These are phyloP conservation scores for Cyberlindnera saturnus DNA, from an alignment of 805 yeast species.

Conservation along the genomic window DNA sequence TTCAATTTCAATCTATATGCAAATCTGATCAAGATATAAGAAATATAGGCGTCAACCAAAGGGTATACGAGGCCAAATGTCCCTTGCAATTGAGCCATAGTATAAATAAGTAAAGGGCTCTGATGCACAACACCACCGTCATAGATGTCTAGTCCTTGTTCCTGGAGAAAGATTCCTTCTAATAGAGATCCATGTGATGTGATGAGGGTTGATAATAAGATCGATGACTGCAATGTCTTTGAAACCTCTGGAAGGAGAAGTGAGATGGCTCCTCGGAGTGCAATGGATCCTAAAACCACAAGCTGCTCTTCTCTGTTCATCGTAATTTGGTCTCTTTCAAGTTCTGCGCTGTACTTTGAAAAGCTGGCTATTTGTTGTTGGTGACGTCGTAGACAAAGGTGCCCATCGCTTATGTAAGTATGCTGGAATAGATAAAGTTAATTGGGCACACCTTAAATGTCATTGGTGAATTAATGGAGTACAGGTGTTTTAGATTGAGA, in stretches of 20 bases:
- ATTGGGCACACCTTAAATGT: too few relatives aligned
- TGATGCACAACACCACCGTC: slow-evolving; percentile 86
- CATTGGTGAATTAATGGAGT: too few relatives aligned
- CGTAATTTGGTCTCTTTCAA: too few relatives aligned
- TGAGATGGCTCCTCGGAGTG: slow-evolving; percentile 15
- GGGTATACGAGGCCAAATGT: slow-evolving; percentile 40
- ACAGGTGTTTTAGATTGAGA: too few relatives aligned
- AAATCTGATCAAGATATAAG: slow-evolving; percentile 45
- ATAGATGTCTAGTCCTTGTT: slow-evolving; percentile 57
- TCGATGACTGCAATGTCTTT: slow-evolving; percentile 28
- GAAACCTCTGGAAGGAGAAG: slow-evolving; percentile 14
- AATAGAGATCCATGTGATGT: slow-evolving; percentile 57
- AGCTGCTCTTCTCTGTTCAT: slow-evolving; percentile 7
- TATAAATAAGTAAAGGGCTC: slow-evolving; percentile 62
- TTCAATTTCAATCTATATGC: slow-evolving; percentile 29
- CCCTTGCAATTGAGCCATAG: slow-evolving; percentile 33
- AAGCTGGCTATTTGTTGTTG: too few relatives aligned
- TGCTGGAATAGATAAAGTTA: too few relatives aligned
- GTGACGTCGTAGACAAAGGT: too few relatives aligned
- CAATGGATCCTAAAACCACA: slow-evolving; percentile 11
- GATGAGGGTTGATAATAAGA: slow-evolving; percentile 67
- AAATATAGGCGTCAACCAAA: slow-evolving; percentile 50
- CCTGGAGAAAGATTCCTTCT: slow-evolving; percentile 62
- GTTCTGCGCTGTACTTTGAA: too few relatives aligned
- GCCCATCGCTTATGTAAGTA: too few relatives aligned